A percentile compares a stretch with the other conserved stretches of the same genome.
Evolutionary conservation across 805 yeast species (phyloP).

Genomic region (Nadsonia fulvescens): DNA sequence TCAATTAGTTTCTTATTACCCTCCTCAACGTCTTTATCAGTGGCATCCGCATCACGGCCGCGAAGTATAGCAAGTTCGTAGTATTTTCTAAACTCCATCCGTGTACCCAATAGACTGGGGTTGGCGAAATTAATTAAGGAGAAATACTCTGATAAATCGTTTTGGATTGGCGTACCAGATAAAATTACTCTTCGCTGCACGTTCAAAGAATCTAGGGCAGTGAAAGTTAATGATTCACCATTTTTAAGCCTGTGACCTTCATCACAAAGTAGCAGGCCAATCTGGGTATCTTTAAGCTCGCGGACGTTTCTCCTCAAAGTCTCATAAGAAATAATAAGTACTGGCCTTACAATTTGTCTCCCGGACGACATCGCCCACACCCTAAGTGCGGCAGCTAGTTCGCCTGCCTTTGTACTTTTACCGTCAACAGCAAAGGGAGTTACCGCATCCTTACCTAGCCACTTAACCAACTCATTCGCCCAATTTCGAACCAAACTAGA

Average conservation of each 20-base stretch:
- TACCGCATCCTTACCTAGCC: constrained; percentile 86
- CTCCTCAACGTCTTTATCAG: constrained; percentile 50
- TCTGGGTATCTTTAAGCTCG: constrained; percentile 52
- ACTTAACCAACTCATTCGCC: constrained; percentile 90
- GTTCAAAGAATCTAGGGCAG: constrained; percentile 64
- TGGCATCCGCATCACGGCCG: constrained; percentile 81
- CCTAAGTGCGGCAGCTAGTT: constrained; percentile 46
- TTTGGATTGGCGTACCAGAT: constrained; percentile 95
- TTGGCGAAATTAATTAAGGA: constrained; percentile 82
- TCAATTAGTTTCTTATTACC: constrained; percentile 59
- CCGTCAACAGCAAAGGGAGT: constrained; percentile 90
- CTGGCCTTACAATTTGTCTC: constrained; percentile 79
- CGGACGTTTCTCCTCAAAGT: constrained; percentile 76
- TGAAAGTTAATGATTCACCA: constrained; percentile 83
- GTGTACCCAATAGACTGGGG: constrained; percentile 79
- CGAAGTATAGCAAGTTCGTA: constrained; percentile 64
- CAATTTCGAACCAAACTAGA: constrained; percentile 85
- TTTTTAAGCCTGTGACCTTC: constrained; percentile 74
- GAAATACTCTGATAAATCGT: constrained; percentile 85
- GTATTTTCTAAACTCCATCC: constrained; percentile 67
- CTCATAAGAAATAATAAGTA: constrained; percentile 83
- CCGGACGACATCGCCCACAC: constrained; percentile 85
- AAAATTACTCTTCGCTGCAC: constrained; percentile 80
- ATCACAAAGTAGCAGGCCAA: constrained; percentile 74
- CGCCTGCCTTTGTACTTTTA: constrained; percentile 47